These are phyloP conservation scores for Ormosia emarginata DNA, from an alignment of 306 rosid genomes.

Conservation along the genomic window DNA sequence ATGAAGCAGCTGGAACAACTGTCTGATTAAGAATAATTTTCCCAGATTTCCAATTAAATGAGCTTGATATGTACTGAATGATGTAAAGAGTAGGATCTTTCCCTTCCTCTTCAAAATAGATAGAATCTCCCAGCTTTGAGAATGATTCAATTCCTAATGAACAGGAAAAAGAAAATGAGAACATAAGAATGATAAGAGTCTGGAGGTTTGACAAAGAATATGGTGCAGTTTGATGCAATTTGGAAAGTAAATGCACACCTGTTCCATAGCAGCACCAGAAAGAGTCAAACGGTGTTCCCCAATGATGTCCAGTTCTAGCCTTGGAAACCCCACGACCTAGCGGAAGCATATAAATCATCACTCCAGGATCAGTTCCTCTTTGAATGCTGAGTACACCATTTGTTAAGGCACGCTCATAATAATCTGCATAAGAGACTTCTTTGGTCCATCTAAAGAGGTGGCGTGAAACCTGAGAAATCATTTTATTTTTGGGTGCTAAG, in stretches of 20 bases:
- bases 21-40: conserved; percentile 44
- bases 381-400: conserved; percentile 85
- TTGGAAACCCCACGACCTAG: conserved; percentile 67
- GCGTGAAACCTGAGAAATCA: conserved; percentile 73
- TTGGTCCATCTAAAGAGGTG: conserved; percentile 82
- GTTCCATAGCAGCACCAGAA: conserved; percentile 99
- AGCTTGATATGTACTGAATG: conserved; percentile 78
- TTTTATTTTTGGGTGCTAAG: not conserved
- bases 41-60: conserved; percentile 74
- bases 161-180: not conserved
- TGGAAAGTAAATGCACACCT: conserved; percentile 34
- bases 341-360: conserved; percentile 94
- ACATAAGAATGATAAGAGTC: not conserved
- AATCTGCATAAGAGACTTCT: conserved; percentile 78
- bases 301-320: conserved; percentile 50
- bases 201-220: not conserved
- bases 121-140: conserved; percentile 89
- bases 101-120: conserved; percentile 79
- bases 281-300: conserved; percentile 59
- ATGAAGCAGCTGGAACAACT: conserved; percentile 51
- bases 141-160: conserved; percentile 71
- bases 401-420: conserved; percentile 85
- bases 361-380: conserved; percentile 93
- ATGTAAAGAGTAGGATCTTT: conserved; percentile 56
- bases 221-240: not conserved